Base-by-base conservation (phyloP, 768 basidiomycete species). In the Serpula lacrymans region DNA sequence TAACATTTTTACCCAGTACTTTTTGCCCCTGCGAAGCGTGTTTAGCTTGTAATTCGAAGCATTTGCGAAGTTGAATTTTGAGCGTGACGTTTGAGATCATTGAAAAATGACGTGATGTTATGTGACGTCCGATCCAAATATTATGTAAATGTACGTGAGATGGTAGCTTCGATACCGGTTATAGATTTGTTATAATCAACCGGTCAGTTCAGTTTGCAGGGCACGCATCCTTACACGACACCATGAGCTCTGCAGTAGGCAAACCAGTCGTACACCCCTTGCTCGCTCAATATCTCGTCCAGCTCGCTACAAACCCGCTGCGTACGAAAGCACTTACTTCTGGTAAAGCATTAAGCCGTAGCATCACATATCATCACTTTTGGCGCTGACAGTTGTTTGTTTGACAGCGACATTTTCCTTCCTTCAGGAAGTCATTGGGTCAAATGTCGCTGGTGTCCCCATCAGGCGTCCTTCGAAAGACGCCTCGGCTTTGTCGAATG, bases 251-350 rank as follows among this genome's bases (percentile, higher is more conserved):
- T 17, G 39, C 43, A n/a, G 26, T 55, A 14, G 31, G 43, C n/a
- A 46, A 52, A 12, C 40, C 43, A 8, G 57, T 50, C 45, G 54
- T 55, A 40, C 63, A 58, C 45, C 68, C 82, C 10, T 63, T 88
- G 33, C 73, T 89, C 20, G 70, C 74, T n/a, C 76, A 68, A 28
- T 93, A 93, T 60, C 74, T 91, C 4, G 61, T 67, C 12, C 75
- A 84, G 53, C 79, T 93, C 37, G 68, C 78, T 1, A 55, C 67
- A 5, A 72, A 85, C 51, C 90, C 90, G 1, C 67, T 92, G 39
- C 73, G 86, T 30, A 93, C 90, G 31, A 93, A 93, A 67, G 77
- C 82, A 6, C 47, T 82, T 48, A 93, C 90, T 0, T 78, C 83
- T 37, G 83, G 85, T 78, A 52, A 34, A 64, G 57, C 21, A 41